phyloP scores from a whole-genome alignment of 176 grass and related monocot genomes.

The Dactylis glomerata region DNA sequence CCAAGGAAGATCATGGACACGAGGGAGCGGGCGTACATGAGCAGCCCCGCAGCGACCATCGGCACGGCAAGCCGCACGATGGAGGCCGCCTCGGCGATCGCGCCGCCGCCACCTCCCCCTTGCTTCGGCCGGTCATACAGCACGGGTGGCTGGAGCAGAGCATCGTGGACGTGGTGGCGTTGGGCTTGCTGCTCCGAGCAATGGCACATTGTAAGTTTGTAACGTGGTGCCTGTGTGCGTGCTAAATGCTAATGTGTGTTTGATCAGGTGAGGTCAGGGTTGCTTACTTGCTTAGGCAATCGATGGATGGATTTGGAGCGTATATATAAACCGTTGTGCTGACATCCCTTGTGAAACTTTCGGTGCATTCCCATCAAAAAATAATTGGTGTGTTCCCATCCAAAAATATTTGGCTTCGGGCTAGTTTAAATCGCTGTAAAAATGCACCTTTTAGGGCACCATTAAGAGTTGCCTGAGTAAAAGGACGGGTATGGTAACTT shows the following conservation, averaged over 20 bases:
- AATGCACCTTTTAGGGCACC: not conserved
- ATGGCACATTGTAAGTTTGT: constrained; percentile 36
- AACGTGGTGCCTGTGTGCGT: not conserved
- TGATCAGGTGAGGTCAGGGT: constrained; percentile 1
- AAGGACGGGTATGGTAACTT: not conserved
- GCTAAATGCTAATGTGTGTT: not conserved
- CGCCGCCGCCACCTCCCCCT: not conserved
- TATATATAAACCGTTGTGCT: constrained; percentile 40
- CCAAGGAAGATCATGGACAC: constrained; percentile 85
- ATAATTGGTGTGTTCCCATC: not conserved
- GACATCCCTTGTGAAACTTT: not conserved
- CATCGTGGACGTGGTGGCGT: constrained; percentile 25
- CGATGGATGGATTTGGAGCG: constrained; percentile 3
- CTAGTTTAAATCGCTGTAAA: not conserved
- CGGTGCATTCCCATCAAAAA: not conserved
- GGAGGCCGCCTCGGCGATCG: constrained; percentile 32
- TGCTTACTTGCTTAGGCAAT: constrained; percentile 2
- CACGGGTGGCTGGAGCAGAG: constrained; percentile 32
- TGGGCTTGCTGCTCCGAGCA: constrained; percentile 37
- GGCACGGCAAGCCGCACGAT: constrained; percentile 50
- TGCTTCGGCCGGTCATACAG: constrained; percentile 27
- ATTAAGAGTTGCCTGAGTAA: not conserved
- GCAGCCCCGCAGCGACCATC: constrained; percentile 57
- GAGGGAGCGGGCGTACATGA: constrained; percentile 72
- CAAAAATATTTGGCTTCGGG: not conserved